A percentile compares a stretch with the other conserved stretches of the same genome.
Conservation (phyloP, 177 flowering plant genomes). For the Vitis hybrid region DNA sequence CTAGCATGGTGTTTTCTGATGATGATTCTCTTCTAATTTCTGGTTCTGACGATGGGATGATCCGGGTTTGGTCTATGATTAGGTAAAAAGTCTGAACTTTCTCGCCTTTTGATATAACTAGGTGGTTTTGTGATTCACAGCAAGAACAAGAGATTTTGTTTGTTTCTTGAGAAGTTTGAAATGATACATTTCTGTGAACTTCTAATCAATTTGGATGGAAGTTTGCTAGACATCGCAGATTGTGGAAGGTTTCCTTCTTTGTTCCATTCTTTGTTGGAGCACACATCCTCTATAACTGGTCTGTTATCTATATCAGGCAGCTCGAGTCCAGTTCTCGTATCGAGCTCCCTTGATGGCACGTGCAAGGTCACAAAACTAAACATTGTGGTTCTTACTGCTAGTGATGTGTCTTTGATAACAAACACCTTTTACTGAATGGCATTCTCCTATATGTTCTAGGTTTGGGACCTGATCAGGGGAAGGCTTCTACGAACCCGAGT, state of each 20-base stretch:
- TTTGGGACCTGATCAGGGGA: slow-evolving; percentile 44
- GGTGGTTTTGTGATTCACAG: slow-evolving; percentile 3
- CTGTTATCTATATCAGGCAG: slow-evolving; percentile 31
- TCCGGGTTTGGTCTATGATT: slow-evolving; percentile 49
- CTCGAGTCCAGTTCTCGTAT: slow-evolving; percentile 32
- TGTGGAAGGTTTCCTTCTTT: slow-evolving; percentile 27
- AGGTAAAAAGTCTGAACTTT: slow-evolving; percentile 29
- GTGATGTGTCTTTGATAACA: background rate
- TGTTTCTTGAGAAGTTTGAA: background rate
- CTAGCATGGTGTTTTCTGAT: slow-evolving; percentile 41
- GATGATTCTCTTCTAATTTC: slow-evolving; percentile 55
- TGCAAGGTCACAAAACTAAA: slow-evolving; percentile 42
- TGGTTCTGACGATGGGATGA: slow-evolving; percentile 52
- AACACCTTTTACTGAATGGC: slow-evolving; percentile 2
- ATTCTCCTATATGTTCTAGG: slow-evolving; percentile 26
- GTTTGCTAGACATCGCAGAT: slow-evolving; percentile 55
- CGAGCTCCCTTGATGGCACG: slow-evolving; percentile 59
- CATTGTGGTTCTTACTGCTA: background rate
- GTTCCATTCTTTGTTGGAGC: slow-evolving; percentile 34
- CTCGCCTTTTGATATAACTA: background rate
- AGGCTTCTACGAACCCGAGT: slow-evolving; percentile 29
- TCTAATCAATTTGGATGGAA: slow-evolving; percentile 29
- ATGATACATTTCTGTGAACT: slow-evolving; percentile 6
- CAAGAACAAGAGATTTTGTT: background rate
- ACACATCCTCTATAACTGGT: slow-evolving; percentile 45